A percentile compares a stretch with the other conserved stretches of the same genome.
phyloP scores from a whole-genome alignment of 495 filamentous ascomycete genomes.

The Talaromyces ruber region DNA sequence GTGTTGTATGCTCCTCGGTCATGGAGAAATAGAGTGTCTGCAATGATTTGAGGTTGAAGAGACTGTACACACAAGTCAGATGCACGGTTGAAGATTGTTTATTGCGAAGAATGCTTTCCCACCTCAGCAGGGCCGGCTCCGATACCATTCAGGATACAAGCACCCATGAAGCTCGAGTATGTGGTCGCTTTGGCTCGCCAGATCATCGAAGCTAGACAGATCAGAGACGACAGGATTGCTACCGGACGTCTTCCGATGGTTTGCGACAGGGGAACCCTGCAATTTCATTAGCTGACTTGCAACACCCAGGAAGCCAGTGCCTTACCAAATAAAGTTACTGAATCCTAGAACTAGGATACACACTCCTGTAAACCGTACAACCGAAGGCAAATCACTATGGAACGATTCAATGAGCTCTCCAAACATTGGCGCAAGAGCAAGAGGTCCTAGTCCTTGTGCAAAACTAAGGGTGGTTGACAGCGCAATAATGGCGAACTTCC shows the following conservation, averaged over 20 bases:
- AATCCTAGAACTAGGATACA: slow-evolving; percentile 55
- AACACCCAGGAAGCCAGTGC: neutral
- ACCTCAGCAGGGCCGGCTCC: slow-evolving; percentile 44
- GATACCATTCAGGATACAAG: slow-evolving; percentile 51
- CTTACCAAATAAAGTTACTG: slow-evolving; percentile 52
- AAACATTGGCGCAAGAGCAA: slow-evolving; percentile 50
- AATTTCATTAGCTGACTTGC: neutral
- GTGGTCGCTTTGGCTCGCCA: slow-evolving; percentile 51
- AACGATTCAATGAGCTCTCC: slow-evolving; percentile 47
- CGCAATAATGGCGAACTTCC: slow-evolving; percentile 35
- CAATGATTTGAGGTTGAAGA: slow-evolving; percentile 53
- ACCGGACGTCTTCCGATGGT: slow-evolving; percentile 51
- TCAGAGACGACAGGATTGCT: slow-evolving; percentile 44
- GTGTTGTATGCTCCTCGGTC: slow-evolving; percentile 59
- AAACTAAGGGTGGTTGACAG: slow-evolving; percentile 33
- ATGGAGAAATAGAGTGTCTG: slow-evolving; percentile 60
- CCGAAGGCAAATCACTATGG: slow-evolving; percentile 39
- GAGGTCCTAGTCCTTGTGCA: neutral
- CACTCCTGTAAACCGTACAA: slow-evolving; percentile 46
- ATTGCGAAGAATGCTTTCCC: neutral
- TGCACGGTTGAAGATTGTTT: neutral
- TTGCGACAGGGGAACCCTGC: slow-evolving; percentile 48
- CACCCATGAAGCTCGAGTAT: slow-evolving; percentile 54
- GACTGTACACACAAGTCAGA: slow-evolving; percentile 30
- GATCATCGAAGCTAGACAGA: slow-evolving; percentile 47